These are phyloP conservation scores for Tuber magnatum DNA, from an alignment of 495 filamentous ascomycete genomes.

Conservation along the genomic window DNA sequence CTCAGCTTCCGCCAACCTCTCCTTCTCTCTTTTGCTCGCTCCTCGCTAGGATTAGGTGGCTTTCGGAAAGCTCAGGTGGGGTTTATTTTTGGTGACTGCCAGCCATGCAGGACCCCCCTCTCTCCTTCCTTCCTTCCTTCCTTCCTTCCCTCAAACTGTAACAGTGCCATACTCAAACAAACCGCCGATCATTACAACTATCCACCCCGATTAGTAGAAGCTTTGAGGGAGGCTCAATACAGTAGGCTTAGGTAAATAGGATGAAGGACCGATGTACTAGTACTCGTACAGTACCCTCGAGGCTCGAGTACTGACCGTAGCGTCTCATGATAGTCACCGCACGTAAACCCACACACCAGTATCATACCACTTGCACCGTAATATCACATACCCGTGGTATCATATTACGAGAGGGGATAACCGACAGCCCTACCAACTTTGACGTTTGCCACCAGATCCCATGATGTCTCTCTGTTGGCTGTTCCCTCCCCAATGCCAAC, in stretches of 20 bases:
- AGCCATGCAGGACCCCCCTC: background rate
- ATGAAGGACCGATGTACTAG: background rate
- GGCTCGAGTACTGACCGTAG: no score
- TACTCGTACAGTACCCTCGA: no score
- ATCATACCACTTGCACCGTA: no score
- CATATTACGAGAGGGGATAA: no score
- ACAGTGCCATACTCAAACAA: background rate
- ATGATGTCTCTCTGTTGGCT: no score
- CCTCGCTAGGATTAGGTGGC: background rate
- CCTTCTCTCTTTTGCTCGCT: background rate
- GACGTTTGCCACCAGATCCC: no score
- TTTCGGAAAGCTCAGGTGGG: conserved; percentile 4
- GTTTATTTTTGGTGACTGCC: background rate
- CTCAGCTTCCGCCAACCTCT: background rate
- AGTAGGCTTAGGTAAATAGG: background rate
- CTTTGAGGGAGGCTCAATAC: background rate
- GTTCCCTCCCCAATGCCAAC: no score
- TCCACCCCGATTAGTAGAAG: background rate
- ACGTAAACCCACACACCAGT: background rate
- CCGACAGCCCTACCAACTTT: no score
- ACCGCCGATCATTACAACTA: background rate
- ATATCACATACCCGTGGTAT: no score
- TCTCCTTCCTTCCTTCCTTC: no score
- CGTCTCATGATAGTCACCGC: no score
- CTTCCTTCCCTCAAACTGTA: background rate